Conservation (phyloP, 2,329 filamentous ascomycete genomes). For the Aspergillus carbonarius region DNA sequence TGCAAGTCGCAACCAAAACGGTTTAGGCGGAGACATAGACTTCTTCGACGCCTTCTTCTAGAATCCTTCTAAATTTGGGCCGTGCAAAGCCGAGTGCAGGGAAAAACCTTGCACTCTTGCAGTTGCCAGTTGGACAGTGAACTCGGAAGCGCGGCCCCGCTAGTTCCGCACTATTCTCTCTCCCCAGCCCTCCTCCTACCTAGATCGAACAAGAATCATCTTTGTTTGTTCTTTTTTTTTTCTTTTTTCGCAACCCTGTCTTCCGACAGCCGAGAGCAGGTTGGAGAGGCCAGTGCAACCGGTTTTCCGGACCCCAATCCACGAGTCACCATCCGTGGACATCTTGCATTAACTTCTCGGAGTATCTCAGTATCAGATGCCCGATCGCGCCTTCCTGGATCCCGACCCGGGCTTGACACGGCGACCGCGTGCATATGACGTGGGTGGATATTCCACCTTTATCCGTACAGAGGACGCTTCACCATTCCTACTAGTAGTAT, state of each 20-base stretch:
- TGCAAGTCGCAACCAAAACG: background rate
- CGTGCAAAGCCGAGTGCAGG: background rate
- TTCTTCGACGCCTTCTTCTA: slow-evolving; percentile 18
- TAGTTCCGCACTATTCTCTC: background rate
- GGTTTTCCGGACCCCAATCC: background rate
- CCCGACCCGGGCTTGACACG: background rate
- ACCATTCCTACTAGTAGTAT: background rate
- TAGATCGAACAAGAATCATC: background rate
- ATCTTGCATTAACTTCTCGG: background rate
- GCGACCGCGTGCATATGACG: background rate
- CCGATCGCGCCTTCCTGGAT: background rate
- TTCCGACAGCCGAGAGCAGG: background rate
- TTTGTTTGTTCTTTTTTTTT: background rate
- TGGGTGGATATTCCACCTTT: background rate
- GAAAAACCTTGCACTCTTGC: background rate
- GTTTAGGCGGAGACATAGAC: slow-evolving; percentile 4
- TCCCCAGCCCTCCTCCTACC: background rate
- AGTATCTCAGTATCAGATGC: background rate
- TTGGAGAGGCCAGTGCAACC: background rate
- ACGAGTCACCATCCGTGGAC: background rate
- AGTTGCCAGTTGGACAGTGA: background rate
- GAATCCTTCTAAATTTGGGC: slow-evolving; percentile 24
- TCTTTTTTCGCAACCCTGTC: background rate
- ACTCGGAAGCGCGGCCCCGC: background rate
- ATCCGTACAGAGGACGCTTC: background rate